These are phyloP conservation scores for Lasiosphaeria miniovina DNA, from an alignment of 495 filamentous ascomycete genomes.

Conservation along the genomic window DNA sequence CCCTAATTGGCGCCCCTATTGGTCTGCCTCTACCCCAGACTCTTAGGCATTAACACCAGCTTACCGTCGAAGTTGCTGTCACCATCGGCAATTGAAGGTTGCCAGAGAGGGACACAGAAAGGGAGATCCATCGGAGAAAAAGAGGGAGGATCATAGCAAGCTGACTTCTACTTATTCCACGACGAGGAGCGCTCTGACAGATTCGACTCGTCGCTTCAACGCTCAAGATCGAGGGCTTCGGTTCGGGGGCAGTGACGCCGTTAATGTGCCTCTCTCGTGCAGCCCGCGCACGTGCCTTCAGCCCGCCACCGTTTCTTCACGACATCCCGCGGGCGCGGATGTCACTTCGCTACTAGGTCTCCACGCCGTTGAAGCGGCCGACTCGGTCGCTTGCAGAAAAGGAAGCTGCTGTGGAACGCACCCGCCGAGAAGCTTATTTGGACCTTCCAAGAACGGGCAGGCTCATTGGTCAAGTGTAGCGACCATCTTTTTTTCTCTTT, in stretches of 20 bases:
- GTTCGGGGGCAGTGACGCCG: conserved; percentile 1
- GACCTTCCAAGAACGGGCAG: conserved; percentile 2
- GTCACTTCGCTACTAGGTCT: no score
- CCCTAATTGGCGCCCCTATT: conserved; percentile 6
- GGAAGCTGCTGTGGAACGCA: conserved; percentile 14
- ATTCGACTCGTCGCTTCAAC: neutral
- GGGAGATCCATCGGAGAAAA: no score
- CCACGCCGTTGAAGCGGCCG: no score
- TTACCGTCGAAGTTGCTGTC: neutral
- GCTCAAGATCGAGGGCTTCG: neutral
- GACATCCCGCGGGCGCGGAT: neutral
- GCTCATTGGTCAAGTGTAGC: conserved; percentile 8
- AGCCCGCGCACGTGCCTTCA: neutral
- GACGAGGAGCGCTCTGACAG: no score
- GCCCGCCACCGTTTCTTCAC: neutral
- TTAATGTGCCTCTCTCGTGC: neutral
- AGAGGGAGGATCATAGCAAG: no score
- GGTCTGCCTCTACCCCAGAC: neutral
- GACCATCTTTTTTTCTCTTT: no score
- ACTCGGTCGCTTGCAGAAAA: conserved; percentile 5
- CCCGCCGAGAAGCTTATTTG: conserved; percentile 21
- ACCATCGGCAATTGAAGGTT: no score
- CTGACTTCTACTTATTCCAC: no score
- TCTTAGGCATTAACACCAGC: neutral
- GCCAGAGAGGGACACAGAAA: no score